Evolutionary conservation across 176 grass and related monocot species (phyloP).

Genomic region (Oryza longistaminata): DNA sequence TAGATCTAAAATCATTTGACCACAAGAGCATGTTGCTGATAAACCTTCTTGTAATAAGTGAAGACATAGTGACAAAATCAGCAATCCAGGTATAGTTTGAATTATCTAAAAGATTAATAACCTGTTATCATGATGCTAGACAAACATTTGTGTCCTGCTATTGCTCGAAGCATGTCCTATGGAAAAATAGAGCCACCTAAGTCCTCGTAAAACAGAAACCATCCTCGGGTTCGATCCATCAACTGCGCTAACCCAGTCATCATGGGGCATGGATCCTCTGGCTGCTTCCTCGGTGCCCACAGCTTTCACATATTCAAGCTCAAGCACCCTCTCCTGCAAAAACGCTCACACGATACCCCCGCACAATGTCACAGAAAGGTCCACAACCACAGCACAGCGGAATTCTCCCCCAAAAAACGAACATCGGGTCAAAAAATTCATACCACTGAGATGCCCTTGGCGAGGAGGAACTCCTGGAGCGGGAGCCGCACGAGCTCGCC

Average conservation of each 20-base stretch:
- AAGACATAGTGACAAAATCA: neutral
- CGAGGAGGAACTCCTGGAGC: slow-evolving; percentile 74
- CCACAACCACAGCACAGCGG: neutral
- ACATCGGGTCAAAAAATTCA: neutral
- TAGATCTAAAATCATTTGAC: neutral
- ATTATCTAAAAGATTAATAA: neutral
- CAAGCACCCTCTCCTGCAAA: slow-evolving; percentile 91
- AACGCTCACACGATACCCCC: neutral
- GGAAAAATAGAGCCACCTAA: neutral
- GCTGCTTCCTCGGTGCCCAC: slow-evolving; percentile 78
- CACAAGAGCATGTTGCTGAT: neutral
- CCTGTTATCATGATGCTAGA: neutral
- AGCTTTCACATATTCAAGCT: slow-evolving; percentile 85
- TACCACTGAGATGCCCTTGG: slow-evolving; percentile 92
- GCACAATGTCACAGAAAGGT: neutral
- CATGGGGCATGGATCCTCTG: slow-evolving; percentile 77
- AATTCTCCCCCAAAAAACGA: neutral
- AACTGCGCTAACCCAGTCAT: slow-evolving; percentile 92
- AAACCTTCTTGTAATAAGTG: slow-evolving; percentile 1
- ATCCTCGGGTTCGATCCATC: slow-evolving; percentile 84
- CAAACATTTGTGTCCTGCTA: neutral
- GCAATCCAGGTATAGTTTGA: neutral
- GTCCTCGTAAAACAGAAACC: neutral
- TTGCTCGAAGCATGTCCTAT: neutral
- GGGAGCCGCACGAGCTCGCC: slow-evolving; percentile 83